These are phyloP conservation scores for Fusarium mexicanum DNA, from an alignment of 2,329 filamentous ascomycete genomes.

Conservation along the genomic window DNA sequence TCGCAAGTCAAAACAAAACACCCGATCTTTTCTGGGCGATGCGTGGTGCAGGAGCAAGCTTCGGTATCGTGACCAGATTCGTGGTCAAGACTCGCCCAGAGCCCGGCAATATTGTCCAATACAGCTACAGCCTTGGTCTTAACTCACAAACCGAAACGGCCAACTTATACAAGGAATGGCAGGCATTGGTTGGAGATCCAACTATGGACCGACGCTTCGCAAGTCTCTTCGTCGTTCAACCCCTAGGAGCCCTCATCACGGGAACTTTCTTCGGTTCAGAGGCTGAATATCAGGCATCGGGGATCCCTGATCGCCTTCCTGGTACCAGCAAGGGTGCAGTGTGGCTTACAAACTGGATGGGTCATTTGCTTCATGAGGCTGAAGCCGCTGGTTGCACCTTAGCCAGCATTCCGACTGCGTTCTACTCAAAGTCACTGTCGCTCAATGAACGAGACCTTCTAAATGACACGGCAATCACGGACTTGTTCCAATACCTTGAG, in stretches of 20 bases:
- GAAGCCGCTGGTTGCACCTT: slow-evolving; percentile 59
- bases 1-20: slow-evolving; percentile 58
- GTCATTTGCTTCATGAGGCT: slow-evolving; percentile 62
- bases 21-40: slow-evolving; percentile 66
- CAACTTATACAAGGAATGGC: slow-evolving; percentile 65
- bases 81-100: slow-evolving; percentile 65
- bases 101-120: slow-evolving; percentile 66
- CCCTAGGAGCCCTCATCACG: slow-evolving; percentile 64
- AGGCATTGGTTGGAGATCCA: slow-evolving; percentile 63
- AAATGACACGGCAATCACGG: slow-evolving; percentile 54
- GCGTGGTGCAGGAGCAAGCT: slow-evolving; percentile 65
- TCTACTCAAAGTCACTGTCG: slow-evolving; percentile 67
- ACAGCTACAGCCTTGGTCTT: slow-evolving; percentile 64
- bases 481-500: slow-evolving; percentile 65
- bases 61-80: slow-evolving; percentile 67
- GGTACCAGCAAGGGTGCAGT: slow-evolving; percentile 51
- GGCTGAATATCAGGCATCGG: slow-evolving; percentile 62
- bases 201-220: slow-evolving; percentile 67
- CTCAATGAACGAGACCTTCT: slow-evolving; percentile 62
- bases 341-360: slow-evolving; percentile 71
- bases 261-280: slow-evolving; percentile 70
- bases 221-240: slow-evolving; percentile 64
- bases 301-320: slow-evolving; percentile 60
- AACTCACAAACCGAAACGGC: slow-evolving; percentile 59
- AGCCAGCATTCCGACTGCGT: slow-evolving; percentile 58